phyloP scores from a whole-genome alignment of 2,329 filamentous ascomycete species.

The Teratosphaeria gauchensis region DNA sequence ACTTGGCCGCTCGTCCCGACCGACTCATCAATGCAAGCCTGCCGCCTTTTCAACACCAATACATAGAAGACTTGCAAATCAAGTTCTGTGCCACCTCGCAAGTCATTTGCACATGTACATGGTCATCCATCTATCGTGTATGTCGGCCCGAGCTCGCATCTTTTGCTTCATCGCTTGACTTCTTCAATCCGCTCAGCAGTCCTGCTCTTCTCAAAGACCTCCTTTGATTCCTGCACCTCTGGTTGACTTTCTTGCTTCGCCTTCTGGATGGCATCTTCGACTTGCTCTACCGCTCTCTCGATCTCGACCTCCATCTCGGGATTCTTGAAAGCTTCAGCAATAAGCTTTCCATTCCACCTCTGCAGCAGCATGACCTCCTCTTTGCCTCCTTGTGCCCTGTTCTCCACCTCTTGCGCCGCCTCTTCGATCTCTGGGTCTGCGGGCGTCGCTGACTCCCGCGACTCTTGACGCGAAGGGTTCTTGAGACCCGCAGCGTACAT shows the following conservation, averaged over 20 bases:
- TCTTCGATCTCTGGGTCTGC: constrained; percentile 28
- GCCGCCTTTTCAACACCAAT: too few relatives aligned
- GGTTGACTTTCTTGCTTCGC: neutral
- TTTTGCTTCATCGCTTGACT: neutral
- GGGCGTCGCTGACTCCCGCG: constrained; percentile 29
- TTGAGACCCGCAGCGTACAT: constrained; percentile 54
- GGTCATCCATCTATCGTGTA: neutral
- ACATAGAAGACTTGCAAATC: too few relatives aligned
- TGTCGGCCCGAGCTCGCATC: neutral
- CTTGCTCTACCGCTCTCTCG: constrained; percentile 43
- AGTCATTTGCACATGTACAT: neutral
- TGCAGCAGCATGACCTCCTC: constrained; percentile 42
- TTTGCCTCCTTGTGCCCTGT: constrained; percentile 30
- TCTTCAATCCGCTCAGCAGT: neutral
- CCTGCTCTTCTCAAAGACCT: neutral
- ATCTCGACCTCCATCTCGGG: constrained; percentile 47
- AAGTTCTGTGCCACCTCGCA: too few relatives aligned
- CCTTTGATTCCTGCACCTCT: neutral
- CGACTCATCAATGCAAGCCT: too few relatives aligned
- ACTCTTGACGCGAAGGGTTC: constrained; percentile 32
- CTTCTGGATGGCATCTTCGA: constrained; percentile 22
- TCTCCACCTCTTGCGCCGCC: constrained; percentile 30
- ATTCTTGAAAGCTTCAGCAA: constrained; percentile 39
- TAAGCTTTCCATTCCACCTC: constrained; percentile 42
- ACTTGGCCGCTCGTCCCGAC: too few relatives aligned